Evolutionary conservation across 2,329 filamentous ascomycete species (phyloP), one percentile per base, ranked within the genome.

Genomic region (Triangularia setosa): DNA sequence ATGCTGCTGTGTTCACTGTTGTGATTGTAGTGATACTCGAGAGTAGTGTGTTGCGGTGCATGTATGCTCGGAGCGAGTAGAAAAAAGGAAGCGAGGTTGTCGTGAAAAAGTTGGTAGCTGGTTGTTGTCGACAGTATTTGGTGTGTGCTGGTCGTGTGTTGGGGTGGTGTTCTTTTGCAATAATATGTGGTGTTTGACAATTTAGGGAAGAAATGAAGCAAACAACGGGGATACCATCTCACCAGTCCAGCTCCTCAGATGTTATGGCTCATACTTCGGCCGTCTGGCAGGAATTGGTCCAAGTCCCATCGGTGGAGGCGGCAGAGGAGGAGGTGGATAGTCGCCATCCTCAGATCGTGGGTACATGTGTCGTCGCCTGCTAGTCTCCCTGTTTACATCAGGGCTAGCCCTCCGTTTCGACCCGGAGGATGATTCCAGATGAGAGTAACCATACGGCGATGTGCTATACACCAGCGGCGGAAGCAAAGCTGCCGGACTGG

Each of bases 371-470:
- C 79, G 73, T 61, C 83, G 75, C 21, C 82, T 78, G 66, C 73
- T 82, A 58, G 78, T 73, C 62, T 86, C 83, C 55, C 80, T 76
- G 9, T 76, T 73, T 58, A 75, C 73, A 16, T 84, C 82, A 2
- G 79, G 79, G 66, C 84, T 87, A 28, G 81, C 80, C 67, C 82
- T 78, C 65, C 85, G 78, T 73, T 88, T 88, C 2, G 77, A 58
- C n/a, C 67, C 65, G 6, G 64, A 61, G 21, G 76, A 72, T 2
- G 40, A 48, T 55, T 83, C 80, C 56, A 77, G 69, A 8, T 73
- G 72, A 57, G 77, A 75, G 12, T 55, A 55, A 4, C 40, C 40
- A 63, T 81, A 79, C 16, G 68, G 69, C 4, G 75, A 74, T 2
- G 52, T 27, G 12, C 40, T 21, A 21, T 48, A 48, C 18, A n/a